Evolutionary conservation across 1,284 basidiomycete species (phyloP).

Genomic region (Ceratobasidium sp.): DNA sequence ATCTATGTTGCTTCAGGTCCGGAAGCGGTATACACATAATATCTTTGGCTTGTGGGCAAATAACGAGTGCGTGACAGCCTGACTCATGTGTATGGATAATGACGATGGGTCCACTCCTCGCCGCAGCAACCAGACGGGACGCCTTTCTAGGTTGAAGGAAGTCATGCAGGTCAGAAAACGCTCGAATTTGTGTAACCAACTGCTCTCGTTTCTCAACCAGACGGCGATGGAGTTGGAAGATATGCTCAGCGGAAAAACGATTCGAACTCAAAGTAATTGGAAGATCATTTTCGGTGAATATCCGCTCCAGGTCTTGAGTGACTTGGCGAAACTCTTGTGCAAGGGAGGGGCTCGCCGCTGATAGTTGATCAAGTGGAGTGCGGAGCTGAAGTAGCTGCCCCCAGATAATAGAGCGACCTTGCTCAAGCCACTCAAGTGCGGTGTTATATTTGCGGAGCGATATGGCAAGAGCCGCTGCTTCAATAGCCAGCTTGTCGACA

Average conservation of each 20-base stretch:
- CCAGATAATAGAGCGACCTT: slow-evolving; percentile 57
- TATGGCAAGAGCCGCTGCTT: slow-evolving; percentile 17
- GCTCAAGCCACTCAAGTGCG: slow-evolving; percentile 54
- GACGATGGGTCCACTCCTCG: not conserved
- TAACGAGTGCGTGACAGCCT: slow-evolving; percentile 1
- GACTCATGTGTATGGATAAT: not conserved
- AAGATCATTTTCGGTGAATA: no score
- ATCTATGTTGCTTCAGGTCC: not conserved
- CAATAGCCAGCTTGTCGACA: not conserved
- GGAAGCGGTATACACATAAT: not conserved
- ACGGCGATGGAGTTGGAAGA: not conserved
- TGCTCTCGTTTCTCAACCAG: not conserved
- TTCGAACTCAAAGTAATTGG: slow-evolving; percentile 11
- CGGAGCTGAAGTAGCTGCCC: slow-evolving; percentile 55
- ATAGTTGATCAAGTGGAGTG: slow-evolving; percentile 55
- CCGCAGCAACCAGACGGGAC: not conserved
- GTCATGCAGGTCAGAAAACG: not conserved
- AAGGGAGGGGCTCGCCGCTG: not conserved
- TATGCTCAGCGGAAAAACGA: not conserved
- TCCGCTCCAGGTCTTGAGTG: slow-evolving; percentile 49
- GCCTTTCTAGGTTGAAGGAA: not conserved
- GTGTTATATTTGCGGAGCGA: not conserved
- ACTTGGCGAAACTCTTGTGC: slow-evolving; percentile 1
- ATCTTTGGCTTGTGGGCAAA: not conserved
- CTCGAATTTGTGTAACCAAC: not conserved